These are phyloP conservation scores for Harringtonia aguacate DNA, from an alignment of 2,329 filamentous ascomycete genomes.

Conservation along the genomic window DNA sequence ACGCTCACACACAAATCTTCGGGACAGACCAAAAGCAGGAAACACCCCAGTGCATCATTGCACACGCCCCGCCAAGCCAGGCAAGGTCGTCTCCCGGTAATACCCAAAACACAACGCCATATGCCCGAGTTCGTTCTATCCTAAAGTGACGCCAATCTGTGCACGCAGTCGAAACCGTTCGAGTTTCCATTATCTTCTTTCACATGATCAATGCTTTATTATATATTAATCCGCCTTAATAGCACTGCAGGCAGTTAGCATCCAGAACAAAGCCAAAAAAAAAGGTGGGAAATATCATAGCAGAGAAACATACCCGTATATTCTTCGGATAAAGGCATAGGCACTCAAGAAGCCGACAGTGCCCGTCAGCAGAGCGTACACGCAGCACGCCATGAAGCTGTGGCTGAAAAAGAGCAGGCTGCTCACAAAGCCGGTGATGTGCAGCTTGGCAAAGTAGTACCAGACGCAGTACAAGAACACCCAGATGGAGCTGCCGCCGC, in stretches of 20 bases:
- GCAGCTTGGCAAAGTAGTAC: slow-evolving; percentile 73
- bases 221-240: slow-evolving; percentile 37
- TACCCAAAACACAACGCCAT: slow-evolving; percentile 3
- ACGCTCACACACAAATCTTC: too few species aligned
- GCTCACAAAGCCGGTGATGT: slow-evolving; percentile 71
- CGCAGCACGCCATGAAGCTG: slow-evolving; percentile 67
- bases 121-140: slow-evolving; percentile 1
- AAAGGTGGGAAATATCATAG: not conserved
- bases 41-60: too few species aligned
- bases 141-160: slow-evolving; percentile 7
- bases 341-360: slow-evolving; percentile 78
- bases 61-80: not conserved
- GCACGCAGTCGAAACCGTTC: slow-evolving; percentile 1
- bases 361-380: slow-evolving; percentile 72
- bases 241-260: slow-evolving; percentile 23
- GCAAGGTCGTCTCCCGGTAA: too few species aligned
- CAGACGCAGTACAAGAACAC: slow-evolving; percentile 74
- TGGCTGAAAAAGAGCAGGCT: slow-evolving; percentile 78
- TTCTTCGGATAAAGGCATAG: slow-evolving; percentile 73
- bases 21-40: too few species aligned
- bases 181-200: not conserved
- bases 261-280: not conserved
- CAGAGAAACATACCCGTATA: slow-evolving; percentile 58
- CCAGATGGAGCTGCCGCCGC: slow-evolving; percentile 68
- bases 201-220: not conserved